Evolutionary conservation across 129 eudicot genomes (phyloP), one percentile per base, ranked within the genome.

Genomic region (Chrysanthemum seticuspe): DNA sequence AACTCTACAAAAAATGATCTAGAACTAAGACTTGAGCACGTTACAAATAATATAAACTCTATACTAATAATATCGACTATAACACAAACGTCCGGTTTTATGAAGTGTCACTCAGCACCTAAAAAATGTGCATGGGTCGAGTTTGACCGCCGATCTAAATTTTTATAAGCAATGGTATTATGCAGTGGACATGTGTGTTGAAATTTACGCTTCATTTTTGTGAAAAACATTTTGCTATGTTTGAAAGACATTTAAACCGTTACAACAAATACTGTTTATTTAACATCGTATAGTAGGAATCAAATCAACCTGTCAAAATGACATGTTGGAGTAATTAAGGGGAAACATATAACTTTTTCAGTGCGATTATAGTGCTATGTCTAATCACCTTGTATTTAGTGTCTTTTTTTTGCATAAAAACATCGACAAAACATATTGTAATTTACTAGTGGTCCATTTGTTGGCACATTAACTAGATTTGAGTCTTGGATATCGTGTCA

Each of bases 361-460:
- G 82, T 78, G 82, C 73, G 62, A 64, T 71, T 57, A 78, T 78
- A 78, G 54, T 78, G 82, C 74, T 67, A 78, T 72, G 82, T 78
- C 82, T 78, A 78, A 71, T 78, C 78, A 78, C 68, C 13, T 56
- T 65, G 73, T 55, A 18, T 75, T 77, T 75, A 57, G 73, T 5
- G 4, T 13, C 50, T 57, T 54, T 54, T 40, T 64, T 72, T 48
- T 68, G 74, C 74, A 78, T 50, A 45, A 62, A 67, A 70, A n/a
- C 55, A 51, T 76, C 57, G 70, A 59, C 70, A 51, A 76, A 76
- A 76, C 57, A 48, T 51, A 56, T 23, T 62, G 76, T 65, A 75
- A 75, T 65, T 14, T n/a, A 31, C 61, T 51, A 34, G 81, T 52
- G 81, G 76, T 70, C 55, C 71, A 51, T 60, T 58, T 68, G 50